Conservation (phyloP, 345 rosid genomes). For the Syzygium aqueum region DNA sequence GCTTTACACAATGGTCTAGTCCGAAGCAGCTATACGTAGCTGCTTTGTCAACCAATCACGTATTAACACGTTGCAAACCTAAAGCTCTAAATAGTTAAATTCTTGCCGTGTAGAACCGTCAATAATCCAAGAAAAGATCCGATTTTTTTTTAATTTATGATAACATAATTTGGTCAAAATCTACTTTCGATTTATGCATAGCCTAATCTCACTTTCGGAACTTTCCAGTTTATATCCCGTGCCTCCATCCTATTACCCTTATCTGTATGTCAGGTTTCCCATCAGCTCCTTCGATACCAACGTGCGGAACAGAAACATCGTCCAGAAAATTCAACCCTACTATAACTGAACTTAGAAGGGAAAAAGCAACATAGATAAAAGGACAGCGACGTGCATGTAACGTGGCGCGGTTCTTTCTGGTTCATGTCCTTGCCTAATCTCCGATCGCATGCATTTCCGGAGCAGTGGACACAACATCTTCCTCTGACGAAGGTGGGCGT, state of each 20-base stretch:
- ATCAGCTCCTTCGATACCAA: background rate
- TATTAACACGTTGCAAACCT: background rate
- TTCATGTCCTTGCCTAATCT: background rate
- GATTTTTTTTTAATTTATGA: background rate
- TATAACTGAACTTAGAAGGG: background rate
- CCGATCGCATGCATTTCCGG: background rate
- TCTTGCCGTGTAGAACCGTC: background rate
- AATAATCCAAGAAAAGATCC: background rate
- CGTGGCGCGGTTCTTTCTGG: background rate
- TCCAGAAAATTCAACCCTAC: background rate
- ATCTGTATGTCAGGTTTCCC: background rate
- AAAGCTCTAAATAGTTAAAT: background rate
- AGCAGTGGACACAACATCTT: background rate
- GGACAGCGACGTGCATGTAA: background rate
- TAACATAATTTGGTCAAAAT: background rate
- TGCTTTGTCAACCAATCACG: background rate
- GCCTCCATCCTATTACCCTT: background rate
- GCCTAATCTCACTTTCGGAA: background rate
- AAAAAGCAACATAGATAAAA: no score
- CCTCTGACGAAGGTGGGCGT: background rate
- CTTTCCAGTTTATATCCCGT: background rate
- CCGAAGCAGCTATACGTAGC: background rate
- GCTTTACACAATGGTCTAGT: background rate
- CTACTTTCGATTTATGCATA: background rate
- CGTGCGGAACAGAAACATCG: background rate